Conservation (phyloP, 306 rosid species). For the Vicia faba region DNA sequence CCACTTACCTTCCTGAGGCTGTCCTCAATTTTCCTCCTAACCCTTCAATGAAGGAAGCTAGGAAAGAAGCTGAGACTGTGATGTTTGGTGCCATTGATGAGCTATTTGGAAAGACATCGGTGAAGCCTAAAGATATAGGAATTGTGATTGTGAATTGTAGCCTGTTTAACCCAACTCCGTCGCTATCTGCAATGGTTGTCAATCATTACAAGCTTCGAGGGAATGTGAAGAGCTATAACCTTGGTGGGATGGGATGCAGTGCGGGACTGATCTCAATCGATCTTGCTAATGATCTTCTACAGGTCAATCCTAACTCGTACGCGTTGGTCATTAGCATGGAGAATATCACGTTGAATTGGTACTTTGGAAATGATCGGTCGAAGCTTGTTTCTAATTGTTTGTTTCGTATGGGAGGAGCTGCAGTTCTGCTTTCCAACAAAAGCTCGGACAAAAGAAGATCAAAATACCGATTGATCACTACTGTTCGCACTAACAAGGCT, state of each 20-base stretch:
- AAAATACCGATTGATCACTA: constrained; percentile 64
- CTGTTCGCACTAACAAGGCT: constrained; percentile 87
- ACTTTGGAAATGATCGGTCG: constrained; percentile 85
- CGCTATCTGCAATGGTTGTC: constrained; percentile 87
- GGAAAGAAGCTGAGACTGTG: constrained; percentile 84
- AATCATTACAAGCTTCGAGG: constrained; percentile 92
- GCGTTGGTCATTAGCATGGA: constrained; percentile 90
- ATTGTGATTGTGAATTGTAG: constrained; percentile 88
- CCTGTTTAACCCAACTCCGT: constrained; percentile 87
- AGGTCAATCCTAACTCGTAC: constrained; percentile 82
- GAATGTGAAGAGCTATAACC: constrained; percentile 70
- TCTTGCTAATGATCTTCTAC: constrained; percentile 89
- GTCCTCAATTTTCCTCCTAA: constrained; percentile 88
- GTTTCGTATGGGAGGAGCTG: constrained; percentile 94
- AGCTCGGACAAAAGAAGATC: constrained; percentile 79
- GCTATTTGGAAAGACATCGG: constrained; percentile 66
- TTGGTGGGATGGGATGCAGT: constrained; percentile 97
- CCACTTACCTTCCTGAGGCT: constrained; percentile 86
- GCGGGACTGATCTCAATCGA: constrained; percentile 87
- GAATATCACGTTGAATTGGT: constrained; percentile 94
- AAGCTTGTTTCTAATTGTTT: constrained; percentile 87
- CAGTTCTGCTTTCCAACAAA: constrained; percentile 74
- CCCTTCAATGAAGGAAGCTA: constrained; percentile 87
- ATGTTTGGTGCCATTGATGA: constrained; percentile 92
- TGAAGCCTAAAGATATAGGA: constrained; percentile 85